Evolutionary conservation across 176 grass and related monocot genomes (phyloP).

Genomic region (Cenchrus fungigraminus): DNA sequence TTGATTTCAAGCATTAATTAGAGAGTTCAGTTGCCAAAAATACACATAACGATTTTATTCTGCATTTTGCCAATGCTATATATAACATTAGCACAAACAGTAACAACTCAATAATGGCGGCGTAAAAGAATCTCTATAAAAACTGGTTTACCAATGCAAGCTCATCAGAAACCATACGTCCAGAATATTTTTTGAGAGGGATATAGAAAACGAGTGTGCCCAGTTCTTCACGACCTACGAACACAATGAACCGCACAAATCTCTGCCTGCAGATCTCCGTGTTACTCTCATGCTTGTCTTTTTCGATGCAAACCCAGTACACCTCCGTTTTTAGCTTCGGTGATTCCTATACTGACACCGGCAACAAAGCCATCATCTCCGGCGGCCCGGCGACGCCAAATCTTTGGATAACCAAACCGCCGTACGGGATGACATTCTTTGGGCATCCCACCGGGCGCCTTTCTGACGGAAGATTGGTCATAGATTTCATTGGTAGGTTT

Average conservation of each 20-base stretch:
- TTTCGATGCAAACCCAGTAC: conserved; percentile 36
- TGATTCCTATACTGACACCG: conserved; percentile 63
- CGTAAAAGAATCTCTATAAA: neutral
- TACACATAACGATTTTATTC: too few species aligned
- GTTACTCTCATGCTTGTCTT: conserved; percentile 13
- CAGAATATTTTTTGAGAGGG: neutral
- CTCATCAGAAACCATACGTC: too few species aligned
- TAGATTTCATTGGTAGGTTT: conserved; percentile 61
- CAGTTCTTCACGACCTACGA: neutral
- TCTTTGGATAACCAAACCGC: conserved; percentile 32
- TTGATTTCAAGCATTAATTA: too few species aligned
- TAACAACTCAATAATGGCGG: neutral
- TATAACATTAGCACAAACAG: neutral
- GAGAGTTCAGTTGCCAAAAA: neutral
- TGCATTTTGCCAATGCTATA: too few species aligned
- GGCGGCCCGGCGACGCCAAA: conserved; percentile 12
- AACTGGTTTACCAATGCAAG: neutral
- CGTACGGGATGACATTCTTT: conserved; percentile 49
- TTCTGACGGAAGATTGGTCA: conserved; percentile 58
- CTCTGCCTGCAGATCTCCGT: conserved; percentile 25
- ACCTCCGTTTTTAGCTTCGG: conserved; percentile 64
- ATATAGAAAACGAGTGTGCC: neutral
- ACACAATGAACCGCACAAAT: conserved; percentile 6
- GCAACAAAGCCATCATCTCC: conserved; percentile 49
- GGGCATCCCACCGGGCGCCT: conserved; percentile 36